Evolutionary conservation across 192 early-diverging fungal genomes (phyloP).

Genomic region (Entomortierella chlamydospora): DNA sequence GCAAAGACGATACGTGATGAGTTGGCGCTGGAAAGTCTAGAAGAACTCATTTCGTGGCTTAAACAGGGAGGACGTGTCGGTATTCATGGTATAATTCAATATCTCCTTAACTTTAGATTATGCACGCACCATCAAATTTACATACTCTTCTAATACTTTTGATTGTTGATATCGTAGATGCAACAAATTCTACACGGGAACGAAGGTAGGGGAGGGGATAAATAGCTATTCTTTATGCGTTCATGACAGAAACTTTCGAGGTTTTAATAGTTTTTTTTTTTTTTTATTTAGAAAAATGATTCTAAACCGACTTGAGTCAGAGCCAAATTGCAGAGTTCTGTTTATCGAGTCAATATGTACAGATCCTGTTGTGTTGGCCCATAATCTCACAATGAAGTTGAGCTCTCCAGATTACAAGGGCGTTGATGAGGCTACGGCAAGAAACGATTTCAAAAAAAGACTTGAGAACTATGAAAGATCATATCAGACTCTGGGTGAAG

Average conservation of each 20-base stretch:
- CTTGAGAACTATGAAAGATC: conserved; percentile 93
- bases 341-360: conserved; percentile 92
- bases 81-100: conserved; percentile 64
- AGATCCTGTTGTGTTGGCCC: conserved; percentile 61
- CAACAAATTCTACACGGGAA: conserved; percentile 92
- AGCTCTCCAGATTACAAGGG: conserved; percentile 94
- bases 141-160: not conserved
- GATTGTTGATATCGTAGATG: conserved; percentile 67
- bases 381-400: conserved; percentile 75
- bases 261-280: too few species aligned
- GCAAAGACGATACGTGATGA: conserved; percentile 85
- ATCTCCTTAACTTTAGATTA: too few species aligned
- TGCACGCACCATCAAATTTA: too few species aligned
- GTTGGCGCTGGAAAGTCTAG: conserved; percentile 90
- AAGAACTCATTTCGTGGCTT: conserved; percentile 92
- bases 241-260: too few species aligned
- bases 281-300: conserved; percentile 58
- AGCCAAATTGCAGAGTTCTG: conserved; percentile 75
- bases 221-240: too few species aligned
- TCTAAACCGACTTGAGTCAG: conserved; percentile 66
- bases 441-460: conserved; percentile 87
- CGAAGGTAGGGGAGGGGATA: conserved; percentile 77
- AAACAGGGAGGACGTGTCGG: conserved; percentile 89
- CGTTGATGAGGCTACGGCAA: conserved; percentile 83
- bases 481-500: conserved; percentile 87